Percentiles rank a stretch among this genome's conserved stretches.
Evolutionary conservation across 768 basidiomycete species (phyloP).

Genomic region (Auricularia cornea): DNA sequence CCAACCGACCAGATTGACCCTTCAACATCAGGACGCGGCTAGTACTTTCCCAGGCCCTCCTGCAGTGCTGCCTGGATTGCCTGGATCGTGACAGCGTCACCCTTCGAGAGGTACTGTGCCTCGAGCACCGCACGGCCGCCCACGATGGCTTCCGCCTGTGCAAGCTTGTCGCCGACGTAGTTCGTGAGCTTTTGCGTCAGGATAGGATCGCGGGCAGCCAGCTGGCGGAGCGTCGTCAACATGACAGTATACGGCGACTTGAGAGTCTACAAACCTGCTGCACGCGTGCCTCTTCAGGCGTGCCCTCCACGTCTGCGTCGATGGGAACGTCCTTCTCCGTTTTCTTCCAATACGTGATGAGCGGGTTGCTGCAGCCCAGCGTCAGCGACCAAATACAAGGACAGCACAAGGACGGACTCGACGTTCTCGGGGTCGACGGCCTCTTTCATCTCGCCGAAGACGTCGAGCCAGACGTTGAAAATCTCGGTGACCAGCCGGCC

Average conservation of each 20-base stretch:
- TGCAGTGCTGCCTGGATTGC: slow-evolving; percentile 39
- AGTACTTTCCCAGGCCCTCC: not conserved
- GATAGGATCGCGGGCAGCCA: slow-evolving; percentile 63
- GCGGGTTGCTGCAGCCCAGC: slow-evolving; percentile 27
- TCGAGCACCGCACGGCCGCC: slow-evolving; percentile 57
- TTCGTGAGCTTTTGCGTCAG: slow-evolving; percentile 55
- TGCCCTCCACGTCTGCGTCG: slow-evolving; percentile 58
- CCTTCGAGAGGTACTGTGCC: slow-evolving; percentile 47
- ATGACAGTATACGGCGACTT: not conserved
- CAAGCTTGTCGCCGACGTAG: slow-evolving; percentile 49
- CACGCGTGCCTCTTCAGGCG: slow-evolving; percentile 69
- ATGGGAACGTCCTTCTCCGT: slow-evolving; percentile 36
- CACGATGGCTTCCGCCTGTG: slow-evolving; percentile 52
- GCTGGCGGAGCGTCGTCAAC: slow-evolving; percentile 31
- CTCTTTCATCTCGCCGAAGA: slow-evolving; percentile 81
- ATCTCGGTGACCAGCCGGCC: slow-evolving; percentile 64
- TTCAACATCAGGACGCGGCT: not conserved
- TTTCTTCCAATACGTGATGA: slow-evolving; percentile 65
- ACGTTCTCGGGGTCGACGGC: slow-evolving; percentile 32
- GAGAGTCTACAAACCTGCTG: slow-evolving; percentile 43
- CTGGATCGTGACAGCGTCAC: slow-evolving; percentile 65
- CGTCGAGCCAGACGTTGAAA: slow-evolving; percentile 83
- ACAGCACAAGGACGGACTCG: slow-evolving; percentile 8
- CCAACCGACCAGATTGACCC: not conserved
- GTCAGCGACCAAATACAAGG: not conserved